Base-by-base conservation (phyloP, 768 basidiomycete species). In the Hemileccinum impolitum region DNA sequence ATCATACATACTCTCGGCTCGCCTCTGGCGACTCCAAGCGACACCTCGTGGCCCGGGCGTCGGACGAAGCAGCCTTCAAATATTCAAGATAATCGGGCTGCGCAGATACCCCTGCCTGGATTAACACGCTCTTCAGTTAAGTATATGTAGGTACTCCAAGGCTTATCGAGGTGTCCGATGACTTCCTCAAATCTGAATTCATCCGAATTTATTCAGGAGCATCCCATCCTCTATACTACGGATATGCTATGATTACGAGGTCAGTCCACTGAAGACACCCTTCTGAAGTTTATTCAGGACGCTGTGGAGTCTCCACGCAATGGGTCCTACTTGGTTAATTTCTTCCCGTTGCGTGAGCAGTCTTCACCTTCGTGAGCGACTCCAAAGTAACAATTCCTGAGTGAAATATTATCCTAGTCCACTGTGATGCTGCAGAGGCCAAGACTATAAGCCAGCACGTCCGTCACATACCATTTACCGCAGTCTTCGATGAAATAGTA, bases 371-470 rank as follows among this genome's bases (percentile, higher is more conserved):
- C 12, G n/a, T 19, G 19, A 17, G 21, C 12, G 0, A 28, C 10
- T 10, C 17, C n/a, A 17, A 18, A 12, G 17, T 11, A 50, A 11
- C 9, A 19, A 23, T 12, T 14, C 23, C 18, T 2, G 14, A 55
- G 54, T 52, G n/a, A 56, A 41, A 43, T 49, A 51, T 34, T 54
- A 51, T n/a, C 55, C 52, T n/a, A 28, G 55, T 57, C n/a, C 35
- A 54, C 15, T 43, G 43, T 13, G 46, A 42, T 15, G 55, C 48
- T n/a, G 36, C 5, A 21, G 52, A 41, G 14, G 49, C 46, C 1
- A 47, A 37, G n/a, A 7, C 25, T 10, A 12, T 40, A 26, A 26
- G 28, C 10, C 18, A 25, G 15, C 43, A 39, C 18, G 43, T 45
- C 21, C 46, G 43, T 31, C 9, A 45, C 23, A 31, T 28, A 6